Evolutionary conservation across 495 filamentous ascomycete species (phyloP).

Genomic region (Annulohypoxylon maeteangense): DNA sequence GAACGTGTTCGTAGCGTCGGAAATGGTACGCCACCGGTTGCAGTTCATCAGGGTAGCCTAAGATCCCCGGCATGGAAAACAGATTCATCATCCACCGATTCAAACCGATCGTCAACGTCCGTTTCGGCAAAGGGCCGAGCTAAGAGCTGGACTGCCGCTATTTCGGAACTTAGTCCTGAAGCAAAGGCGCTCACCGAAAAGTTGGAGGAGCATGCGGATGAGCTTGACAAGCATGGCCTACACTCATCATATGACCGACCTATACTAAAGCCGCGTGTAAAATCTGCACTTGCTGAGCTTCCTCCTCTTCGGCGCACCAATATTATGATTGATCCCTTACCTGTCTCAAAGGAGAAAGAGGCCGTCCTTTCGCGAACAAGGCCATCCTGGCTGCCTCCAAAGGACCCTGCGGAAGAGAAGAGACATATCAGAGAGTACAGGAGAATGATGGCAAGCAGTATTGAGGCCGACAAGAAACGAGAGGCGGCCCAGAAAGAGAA

Average conservation of each 20-base stretch:
- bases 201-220: constrained; percentile 83
- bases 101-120: constrained; percentile 32
- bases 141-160: constrained; percentile 86
- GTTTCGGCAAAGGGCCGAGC: constrained; percentile 65
- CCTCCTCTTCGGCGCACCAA: constrained; percentile 88
- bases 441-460: constrained; percentile 86
- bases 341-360: constrained; percentile 96
- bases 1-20: constrained; percentile 62
- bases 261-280: constrained; percentile 63
- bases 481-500: constrained; percentile 61
- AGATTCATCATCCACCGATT: constrained; percentile 45
- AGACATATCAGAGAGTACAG: constrained; percentile 92
- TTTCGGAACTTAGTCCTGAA: constrained; percentile 84
- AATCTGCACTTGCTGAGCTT: constrained; percentile 69
- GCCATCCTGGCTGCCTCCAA: constrained; percentile 95
- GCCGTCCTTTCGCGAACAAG: constrained; percentile 89
- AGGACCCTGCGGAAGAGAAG: constrained; percentile 91
- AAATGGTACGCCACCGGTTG: constrained; percentile 63
- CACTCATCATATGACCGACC: constrained; percentile 31
- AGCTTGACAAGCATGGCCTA: constrained; percentile 59
- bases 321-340: constrained; percentile 95
- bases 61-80: constrained; percentile 60
- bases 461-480: constrained; percentile 71
- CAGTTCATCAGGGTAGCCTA: constrained; percentile 60
- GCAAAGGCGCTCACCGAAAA: constrained; percentile 89